Base-by-base conservation (phyloP, 2,329 filamentous ascomycete genomes). In the Fusarium proliferatum region DNA sequence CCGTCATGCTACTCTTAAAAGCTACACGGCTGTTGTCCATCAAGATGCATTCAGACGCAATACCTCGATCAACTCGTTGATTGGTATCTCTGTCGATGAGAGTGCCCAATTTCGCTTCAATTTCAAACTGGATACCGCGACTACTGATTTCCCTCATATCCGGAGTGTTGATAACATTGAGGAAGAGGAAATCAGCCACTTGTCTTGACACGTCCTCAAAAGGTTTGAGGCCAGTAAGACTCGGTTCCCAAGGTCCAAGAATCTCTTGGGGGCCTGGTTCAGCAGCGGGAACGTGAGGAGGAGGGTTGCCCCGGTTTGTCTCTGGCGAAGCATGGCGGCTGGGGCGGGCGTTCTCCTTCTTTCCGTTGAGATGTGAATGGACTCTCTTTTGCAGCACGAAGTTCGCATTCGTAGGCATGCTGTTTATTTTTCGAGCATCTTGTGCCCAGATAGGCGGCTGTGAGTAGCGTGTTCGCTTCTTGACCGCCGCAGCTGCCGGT, bases 51-150 rank as follows among this genome's bases (percentile, higher is more conserved):
- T 96, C 93, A 2, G 93, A 92, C 28, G 87, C 82, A 9, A 96
- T 87, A 10, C 90, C 89, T 15, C 95, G 83, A 15, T 88, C 84
- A 33, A 95, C 84, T n/a, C 94, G 88, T 52, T 91, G 86, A 64
- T 92, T 89, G 11, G 90, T 93, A 69, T 92, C 89, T 79, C 90
- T 91, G 80, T 94, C 91, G 64, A 96, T 89, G 19, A 98, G 87
- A 33, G 91, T 92, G 23, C 96, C 96, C 53, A 98, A 86, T 82
- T 98, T 98, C 15, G 95, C 96, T 84, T 99, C 96, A 61, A 99
- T 93, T 82, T 99, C 96, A 60, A 98, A 91, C 68, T 94, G 89
- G 19, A 95, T 92, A 11, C 90, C 90, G 21, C 89, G 87, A 58
- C 88, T 88, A 21, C 85, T 82, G 26, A 93, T 88, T 74, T 93